Conservation (phyloP, 169 alveolate genomes). For the Plasmodium vivax region DNA sequence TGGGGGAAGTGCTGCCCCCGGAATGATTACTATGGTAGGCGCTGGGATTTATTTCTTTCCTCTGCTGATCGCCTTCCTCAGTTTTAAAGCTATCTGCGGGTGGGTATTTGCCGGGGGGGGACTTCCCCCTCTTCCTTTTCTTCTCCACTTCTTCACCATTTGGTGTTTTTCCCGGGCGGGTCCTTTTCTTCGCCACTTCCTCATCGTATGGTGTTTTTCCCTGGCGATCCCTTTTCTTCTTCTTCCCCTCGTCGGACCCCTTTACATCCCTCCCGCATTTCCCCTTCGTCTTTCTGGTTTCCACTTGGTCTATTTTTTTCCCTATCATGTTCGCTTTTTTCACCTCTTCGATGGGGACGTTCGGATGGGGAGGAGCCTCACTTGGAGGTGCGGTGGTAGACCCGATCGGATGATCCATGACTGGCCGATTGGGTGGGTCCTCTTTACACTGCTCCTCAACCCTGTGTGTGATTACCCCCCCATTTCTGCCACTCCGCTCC, state of each 20-base stretch:
- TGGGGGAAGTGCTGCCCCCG: neutral
- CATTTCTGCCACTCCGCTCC: neutral
- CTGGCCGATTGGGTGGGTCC: neutral
- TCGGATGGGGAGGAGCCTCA: neutral
- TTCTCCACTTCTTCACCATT: neutral
- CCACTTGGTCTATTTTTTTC: neutral
- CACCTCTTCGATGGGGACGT: neutral
- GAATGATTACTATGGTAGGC: neutral
- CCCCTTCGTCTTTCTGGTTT: neutral
- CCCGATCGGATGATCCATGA: neutral
- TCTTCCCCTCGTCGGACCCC: neutral
- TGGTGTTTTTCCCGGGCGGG: neutral
- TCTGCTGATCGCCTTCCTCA: neutral
- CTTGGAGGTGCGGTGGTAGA: neutral
- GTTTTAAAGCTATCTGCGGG: neutral
- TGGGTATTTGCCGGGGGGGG: neutral
- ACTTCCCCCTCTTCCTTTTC: neutral
- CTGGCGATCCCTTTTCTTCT: neutral
- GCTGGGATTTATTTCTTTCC: neutral
- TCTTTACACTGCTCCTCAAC: neutral
- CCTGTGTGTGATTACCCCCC: neutral
- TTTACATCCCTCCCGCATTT: neutral
- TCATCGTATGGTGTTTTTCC: neutral
- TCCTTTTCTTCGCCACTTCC: neutral
- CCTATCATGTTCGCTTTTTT: neutral